These are phyloP conservation scores for Spirogloea muscicola DNA, from an alignment of 139 green algal genomes.

Conservation along the genomic window DNA sequence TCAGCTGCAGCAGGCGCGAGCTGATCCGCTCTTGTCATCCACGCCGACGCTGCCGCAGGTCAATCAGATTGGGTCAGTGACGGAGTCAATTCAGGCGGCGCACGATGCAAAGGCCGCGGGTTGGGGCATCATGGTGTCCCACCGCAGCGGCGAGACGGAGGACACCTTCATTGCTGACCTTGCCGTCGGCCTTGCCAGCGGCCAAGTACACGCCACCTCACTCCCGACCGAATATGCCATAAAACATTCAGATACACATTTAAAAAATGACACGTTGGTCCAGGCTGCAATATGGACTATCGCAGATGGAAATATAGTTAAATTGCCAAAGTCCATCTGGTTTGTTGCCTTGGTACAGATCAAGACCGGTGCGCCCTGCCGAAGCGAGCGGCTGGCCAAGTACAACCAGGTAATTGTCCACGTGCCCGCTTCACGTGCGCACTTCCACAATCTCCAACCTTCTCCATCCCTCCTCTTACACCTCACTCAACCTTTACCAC, in stretches of 20 bases:
- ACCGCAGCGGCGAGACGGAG: slow-evolving; percentile 90
- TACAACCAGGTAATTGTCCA: slow-evolving; percentile 91
- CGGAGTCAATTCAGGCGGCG: slow-evolving; percentile 92
- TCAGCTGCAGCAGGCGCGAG: slow-evolving; percentile 66
- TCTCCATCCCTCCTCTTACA: not conserved
- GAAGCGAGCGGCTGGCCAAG: slow-evolving; percentile 92
- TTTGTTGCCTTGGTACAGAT: slow-evolving; percentile 75
- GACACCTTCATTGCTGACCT: slow-evolving; percentile 98
- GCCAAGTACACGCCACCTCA: slow-evolving; percentile 1
- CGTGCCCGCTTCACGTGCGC: not conserved
- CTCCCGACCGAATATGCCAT: too few relatives aligned
- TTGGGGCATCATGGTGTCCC: slow-evolving; percentile 61
- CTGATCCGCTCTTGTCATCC: slow-evolving; percentile 64
- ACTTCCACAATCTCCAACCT: not conserved
- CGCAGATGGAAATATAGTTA: not conserved
- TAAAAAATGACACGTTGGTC: too few relatives aligned
- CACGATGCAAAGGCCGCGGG: slow-evolving; percentile 81
- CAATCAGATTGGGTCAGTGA: slow-evolving; percentile 96
- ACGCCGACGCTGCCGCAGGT: slow-evolving; percentile 82
- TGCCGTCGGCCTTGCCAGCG: slow-evolving; percentile 84
- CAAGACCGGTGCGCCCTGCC: slow-evolving; percentile 97
- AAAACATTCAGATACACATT: too few relatives aligned
- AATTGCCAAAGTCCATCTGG: not conserved
- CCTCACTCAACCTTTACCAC: not conserved
- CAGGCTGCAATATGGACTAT: too few relatives aligned